Evolutionary conservation across 2,329 filamentous ascomycete genomes (phyloP).

Genomic region (Hawksworthiomyces lignivorus): DNA sequence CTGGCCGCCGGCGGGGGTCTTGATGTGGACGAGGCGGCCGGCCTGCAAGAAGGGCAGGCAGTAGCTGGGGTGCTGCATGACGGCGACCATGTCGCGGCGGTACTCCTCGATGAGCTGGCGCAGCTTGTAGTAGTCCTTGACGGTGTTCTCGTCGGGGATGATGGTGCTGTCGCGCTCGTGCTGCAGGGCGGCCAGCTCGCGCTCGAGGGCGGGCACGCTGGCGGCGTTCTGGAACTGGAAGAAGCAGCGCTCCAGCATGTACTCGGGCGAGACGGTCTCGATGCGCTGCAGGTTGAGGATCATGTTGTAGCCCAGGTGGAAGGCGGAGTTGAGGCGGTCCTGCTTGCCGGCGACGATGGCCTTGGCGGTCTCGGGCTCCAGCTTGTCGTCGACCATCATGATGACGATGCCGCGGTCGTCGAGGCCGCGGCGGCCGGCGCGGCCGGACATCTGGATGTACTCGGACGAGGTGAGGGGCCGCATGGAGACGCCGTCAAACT

Average conservation of each 20-base stretch:
- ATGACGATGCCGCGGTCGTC: slow-evolving; percentile 98
- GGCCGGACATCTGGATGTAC: slow-evolving; percentile 98
- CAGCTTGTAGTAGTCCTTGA: slow-evolving; percentile 91
- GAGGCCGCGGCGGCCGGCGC: slow-evolving; percentile 91
- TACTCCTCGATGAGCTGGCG: slow-evolving; percentile 77
- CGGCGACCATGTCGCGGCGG: slow-evolving; percentile 79
- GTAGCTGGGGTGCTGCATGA: slow-evolving; percentile 88
- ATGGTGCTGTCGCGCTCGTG: slow-evolving; percentile 62
- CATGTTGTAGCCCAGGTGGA: slow-evolving; percentile 99
- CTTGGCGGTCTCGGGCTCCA: slow-evolving; percentile 90
- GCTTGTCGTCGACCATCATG: slow-evolving; percentile 98
- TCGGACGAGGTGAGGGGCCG: slow-evolving; percentile 89
- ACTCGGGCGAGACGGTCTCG: slow-evolving; percentile 98
- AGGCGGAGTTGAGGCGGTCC: slow-evolving; percentile 94
- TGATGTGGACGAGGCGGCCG: slow-evolving; percentile 82
- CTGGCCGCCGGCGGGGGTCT: slow-evolving; percentile 60
- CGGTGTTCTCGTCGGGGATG: slow-evolving; percentile 78
- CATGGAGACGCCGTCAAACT: slow-evolving; percentile 77
- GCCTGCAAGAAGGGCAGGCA: slow-evolving; percentile 76
- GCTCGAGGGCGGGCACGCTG: slow-evolving; percentile 75
- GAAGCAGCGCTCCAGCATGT: slow-evolving; percentile 97
- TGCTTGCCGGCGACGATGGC: slow-evolving; percentile 94
- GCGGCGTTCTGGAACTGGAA: slow-evolving; percentile 97
- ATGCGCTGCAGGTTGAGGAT: slow-evolving; percentile 92
- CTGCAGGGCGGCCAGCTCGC: slow-evolving; percentile 72